phyloP scores from a whole-genome alignment of 1,284 basidiomycete genomes.

The Puccinia coronata region DNA sequence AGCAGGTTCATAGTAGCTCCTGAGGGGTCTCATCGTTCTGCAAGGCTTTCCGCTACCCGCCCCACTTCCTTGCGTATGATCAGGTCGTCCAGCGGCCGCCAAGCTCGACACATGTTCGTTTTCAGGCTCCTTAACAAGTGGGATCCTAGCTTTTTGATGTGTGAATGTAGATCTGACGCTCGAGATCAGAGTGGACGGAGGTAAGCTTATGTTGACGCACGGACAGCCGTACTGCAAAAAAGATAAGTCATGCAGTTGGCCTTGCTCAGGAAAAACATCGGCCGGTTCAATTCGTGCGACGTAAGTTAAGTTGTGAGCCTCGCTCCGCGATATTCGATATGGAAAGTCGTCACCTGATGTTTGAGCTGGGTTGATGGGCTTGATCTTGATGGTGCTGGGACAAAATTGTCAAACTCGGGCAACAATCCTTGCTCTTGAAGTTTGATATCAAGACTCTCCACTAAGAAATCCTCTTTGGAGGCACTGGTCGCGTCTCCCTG shows the following conservation, averaged over 20 bases:
- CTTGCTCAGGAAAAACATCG: not conserved
- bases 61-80: not conserved
- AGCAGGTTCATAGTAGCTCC: not conserved
- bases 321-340: too few relatives aligned
- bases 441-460: too few relatives aligned
- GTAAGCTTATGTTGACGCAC: too few relatives aligned
- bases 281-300: not conserved
- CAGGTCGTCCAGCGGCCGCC: not conserved
- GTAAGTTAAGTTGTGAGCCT: too few relatives aligned
- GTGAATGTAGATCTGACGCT: slow-evolving; percentile 16
- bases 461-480: not conserved
- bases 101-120: too few relatives aligned
- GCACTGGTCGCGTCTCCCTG: not conserved
- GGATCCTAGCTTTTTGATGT: slow-evolving; percentile 18
- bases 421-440: too few relatives aligned
- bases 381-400: not conserved
- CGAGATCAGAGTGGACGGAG: slow-evolving; percentile 1
- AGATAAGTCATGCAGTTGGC: not conserved
- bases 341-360: slow-evolving; percentile 1
- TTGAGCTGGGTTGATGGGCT: not conserved
- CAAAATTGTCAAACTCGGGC: too few relatives aligned
- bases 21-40: too few relatives aligned
- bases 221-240: too few relatives aligned
- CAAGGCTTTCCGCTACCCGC: not conserved
- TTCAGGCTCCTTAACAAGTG: not conserved